Evolutionary conservation across 2,329 filamentous ascomycete species (phyloP).

Genomic region (Aureobasidium namibiae): DNA sequence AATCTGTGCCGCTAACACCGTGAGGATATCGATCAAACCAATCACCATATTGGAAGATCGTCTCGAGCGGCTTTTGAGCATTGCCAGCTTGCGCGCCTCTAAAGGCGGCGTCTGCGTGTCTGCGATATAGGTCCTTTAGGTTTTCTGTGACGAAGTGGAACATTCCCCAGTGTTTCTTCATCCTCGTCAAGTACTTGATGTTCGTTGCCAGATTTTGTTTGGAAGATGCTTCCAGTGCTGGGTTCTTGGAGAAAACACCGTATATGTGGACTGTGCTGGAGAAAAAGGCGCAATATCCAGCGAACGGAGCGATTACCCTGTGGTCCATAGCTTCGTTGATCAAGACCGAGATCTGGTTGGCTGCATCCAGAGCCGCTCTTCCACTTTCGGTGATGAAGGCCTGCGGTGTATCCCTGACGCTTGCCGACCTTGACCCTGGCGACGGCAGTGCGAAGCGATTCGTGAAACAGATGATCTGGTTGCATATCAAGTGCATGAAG

Average conservation of each 20-base stretch:
- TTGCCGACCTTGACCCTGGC: constrained; percentile 48
- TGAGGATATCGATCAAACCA: constrained; percentile 96
- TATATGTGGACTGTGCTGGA: constrained; percentile 92
- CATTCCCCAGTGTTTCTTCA: constrained; percentile 98
- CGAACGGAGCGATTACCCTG: constrained; percentile 80
- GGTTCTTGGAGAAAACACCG: constrained; percentile 80
- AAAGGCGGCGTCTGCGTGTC: constrained; percentile 72
- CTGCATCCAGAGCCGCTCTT: constrained; percentile 70
- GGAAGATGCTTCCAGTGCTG: constrained; percentile 63
- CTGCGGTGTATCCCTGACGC: constrained; percentile 61
- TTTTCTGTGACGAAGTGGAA: constrained; percentile 96
- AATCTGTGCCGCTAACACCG: constrained; percentile 77
- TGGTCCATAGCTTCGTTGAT: constrained; percentile 73
- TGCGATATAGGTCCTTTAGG: constrained; percentile 77
- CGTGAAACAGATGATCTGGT: constrained; percentile 85
- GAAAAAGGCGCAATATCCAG: constrained; percentile 88
- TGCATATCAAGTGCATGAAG: constrained; percentile 80
- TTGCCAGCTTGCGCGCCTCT: constrained; percentile 49
- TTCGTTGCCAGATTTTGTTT: constrained; percentile 82
- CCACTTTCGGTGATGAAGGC: constrained; percentile 70
- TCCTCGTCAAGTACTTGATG: constrained; percentile 81
- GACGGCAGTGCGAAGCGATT: constrained; percentile 75
- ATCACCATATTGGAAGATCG: constrained; percentile 88
- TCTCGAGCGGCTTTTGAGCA: constrained; percentile 20
- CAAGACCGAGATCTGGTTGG: constrained; percentile 76